phyloP scores from a whole-genome alignment of 352 stramenopile genomes.

The Phytophthora multivora region DNA sequence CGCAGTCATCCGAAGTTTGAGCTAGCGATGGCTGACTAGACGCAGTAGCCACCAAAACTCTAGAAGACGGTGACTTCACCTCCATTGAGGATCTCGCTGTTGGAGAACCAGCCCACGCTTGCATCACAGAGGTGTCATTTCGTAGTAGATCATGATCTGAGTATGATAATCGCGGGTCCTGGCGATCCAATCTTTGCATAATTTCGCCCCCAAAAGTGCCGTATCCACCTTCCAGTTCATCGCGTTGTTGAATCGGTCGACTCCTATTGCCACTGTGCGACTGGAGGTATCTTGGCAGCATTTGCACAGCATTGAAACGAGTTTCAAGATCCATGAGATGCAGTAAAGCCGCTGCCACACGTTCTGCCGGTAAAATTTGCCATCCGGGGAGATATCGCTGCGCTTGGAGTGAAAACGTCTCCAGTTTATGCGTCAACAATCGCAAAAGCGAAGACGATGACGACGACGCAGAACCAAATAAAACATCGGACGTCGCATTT shows the following conservation, averaged over 20 bases:
- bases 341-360: slow-evolving; percentile 57
- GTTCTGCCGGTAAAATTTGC: slow-evolving; percentile 59
- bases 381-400: slow-evolving; percentile 46
- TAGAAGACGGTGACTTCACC: background rate
- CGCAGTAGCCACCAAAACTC: background rate
- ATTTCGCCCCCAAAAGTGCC: slow-evolving; percentile 24
- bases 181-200: slow-evolving; percentile 7
- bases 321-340: slow-evolving; percentile 65
- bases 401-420: slow-evolving; percentile 55
- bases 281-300: slow-evolving; percentile 63
- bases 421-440: slow-evolving; percentile 55
- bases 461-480: slow-evolving; percentile 37
- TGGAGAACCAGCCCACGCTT: slow-evolving; percentile 32
- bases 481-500: slow-evolving; percentile 18
- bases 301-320: slow-evolving; percentile 48
- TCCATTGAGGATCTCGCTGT: slow-evolving; percentile 1
- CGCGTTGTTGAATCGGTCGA: background rate
- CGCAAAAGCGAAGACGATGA: slow-evolving; percentile 56
- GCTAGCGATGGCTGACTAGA: background rate
- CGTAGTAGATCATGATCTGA: background rate
- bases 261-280: slow-evolving; percentile 14
- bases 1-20: background rate
- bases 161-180: background rate
- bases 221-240: slow-evolving; percentile 3
- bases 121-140: slow-evolving; percentile 6